A percentile compares a stretch with the other conserved stretches of the same genome.
These are phyloP conservation scores for Dactylellina cionopaga DNA, from an alignment of 2,329 filamentous ascomycete species.

Conservation along the genomic window DNA sequence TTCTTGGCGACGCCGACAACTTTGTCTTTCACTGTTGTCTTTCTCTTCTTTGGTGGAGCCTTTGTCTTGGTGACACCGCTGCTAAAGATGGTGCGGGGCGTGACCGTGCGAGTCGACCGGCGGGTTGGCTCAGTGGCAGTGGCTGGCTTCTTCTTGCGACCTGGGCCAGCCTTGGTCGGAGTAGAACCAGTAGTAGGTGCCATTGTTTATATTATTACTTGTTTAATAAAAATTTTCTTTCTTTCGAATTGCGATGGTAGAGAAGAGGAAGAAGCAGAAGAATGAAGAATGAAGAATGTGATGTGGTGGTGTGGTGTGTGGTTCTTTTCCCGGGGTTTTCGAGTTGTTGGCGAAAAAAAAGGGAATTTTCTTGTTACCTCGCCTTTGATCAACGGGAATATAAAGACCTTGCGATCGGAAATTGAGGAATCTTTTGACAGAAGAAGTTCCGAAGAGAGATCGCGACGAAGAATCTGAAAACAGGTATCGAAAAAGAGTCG, in stretches of 20 bases:
- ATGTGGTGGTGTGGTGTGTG: neutral
- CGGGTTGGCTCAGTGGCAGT: conserved; percentile 39
- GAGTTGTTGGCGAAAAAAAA: conserved; percentile 1
- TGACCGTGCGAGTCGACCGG: conserved; percentile 32
- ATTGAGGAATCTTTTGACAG: conserved; percentile 10
- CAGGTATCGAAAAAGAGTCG: neutral
- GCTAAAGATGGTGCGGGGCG: conserved; percentile 34
- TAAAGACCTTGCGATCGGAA: conserved; percentile 27
- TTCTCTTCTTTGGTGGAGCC: conserved; percentile 35
- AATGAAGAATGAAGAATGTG: conserved; percentile 3
- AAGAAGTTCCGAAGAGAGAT: neutral
- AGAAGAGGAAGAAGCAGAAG: neutral
- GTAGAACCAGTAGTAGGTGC: conserved; percentile 27
- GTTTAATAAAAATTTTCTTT: neutral
- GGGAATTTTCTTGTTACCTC: neutral
- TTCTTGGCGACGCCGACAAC: conserved; percentile 34
- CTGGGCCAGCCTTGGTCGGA: conserved; percentile 20
- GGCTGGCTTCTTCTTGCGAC: conserved; percentile 42
- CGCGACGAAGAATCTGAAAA: conserved; percentile 10
- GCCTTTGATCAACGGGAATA: conserved; percentile 23
- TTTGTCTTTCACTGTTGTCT: conserved; percentile 39
- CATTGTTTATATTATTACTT: conserved; percentile 20
- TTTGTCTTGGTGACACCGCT: conserved; percentile 39
- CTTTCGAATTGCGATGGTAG: neutral
- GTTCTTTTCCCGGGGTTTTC: neutral